Conservation (phyloP, 2,329 filamentous ascomycete species). For the Fusarium circinatum region DNA sequence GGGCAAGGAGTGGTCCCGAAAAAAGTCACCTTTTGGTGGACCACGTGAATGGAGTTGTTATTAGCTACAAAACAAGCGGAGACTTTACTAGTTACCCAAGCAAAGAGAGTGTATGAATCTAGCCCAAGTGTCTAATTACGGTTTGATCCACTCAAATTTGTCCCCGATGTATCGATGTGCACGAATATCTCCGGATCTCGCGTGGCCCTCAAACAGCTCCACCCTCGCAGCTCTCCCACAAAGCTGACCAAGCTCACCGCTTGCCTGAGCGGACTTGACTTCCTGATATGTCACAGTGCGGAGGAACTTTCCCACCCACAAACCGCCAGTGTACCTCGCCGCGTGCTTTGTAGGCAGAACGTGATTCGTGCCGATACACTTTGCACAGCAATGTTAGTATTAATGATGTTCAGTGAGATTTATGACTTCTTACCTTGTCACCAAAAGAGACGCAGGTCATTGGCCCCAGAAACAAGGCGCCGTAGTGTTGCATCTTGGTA, state of each 20-base stretch:
- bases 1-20: too few species aligned
- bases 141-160: neutral
- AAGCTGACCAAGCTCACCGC: neutral
- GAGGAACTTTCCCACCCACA: neutral
- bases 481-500: neutral
- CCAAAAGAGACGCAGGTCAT: neutral
- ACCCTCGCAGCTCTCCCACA: neutral
- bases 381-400: neutral
- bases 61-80: too few species aligned
- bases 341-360: neutral
- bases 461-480: neutral
- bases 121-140: neutral
- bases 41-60: too few species aligned
- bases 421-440: neutral
- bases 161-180: neutral
- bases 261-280: neutral
- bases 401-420: fast-evolving
- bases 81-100: fast-evolving
- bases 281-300: neutral
- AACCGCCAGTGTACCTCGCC: neutral
- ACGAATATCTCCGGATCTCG: neutral
- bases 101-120: fast-evolving
- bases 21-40: too few species aligned
- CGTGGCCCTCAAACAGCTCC: neutral
- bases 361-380: neutral